Percentiles rank a stretch among this genome's conserved stretches.
Conservation (phyloP, 2,329 filamentous ascomycete genomes). For the Colletotrichum tofieldiae region DNA sequence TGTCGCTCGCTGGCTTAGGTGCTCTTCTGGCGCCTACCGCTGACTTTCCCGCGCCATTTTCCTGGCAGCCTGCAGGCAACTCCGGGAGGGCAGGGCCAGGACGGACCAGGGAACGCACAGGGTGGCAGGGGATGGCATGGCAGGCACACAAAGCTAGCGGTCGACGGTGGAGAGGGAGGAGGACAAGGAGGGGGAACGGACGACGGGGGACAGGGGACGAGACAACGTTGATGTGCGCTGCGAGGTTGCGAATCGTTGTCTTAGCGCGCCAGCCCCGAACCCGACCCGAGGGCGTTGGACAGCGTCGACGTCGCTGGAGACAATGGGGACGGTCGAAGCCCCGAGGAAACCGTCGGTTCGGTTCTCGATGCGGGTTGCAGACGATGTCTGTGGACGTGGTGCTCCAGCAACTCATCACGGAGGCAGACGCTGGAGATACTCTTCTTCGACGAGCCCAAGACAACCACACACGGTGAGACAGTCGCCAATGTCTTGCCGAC, state of each 20-base stretch:
- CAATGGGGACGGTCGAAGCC: slow-evolving; percentile 1
- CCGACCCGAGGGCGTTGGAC: slow-evolving; percentile 23
- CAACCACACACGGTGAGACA: background rate
- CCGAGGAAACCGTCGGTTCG: slow-evolving; percentile 19
- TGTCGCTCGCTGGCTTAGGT: slow-evolving; percentile 7
- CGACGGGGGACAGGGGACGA: slow-evolving; percentile 18
- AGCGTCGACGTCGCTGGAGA: background rate
- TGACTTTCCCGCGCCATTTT: slow-evolving; percentile 1
- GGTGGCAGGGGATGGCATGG: slow-evolving; percentile 28
- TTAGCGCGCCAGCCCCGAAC: slow-evolving; percentile 35
- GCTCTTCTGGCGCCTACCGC: background rate
- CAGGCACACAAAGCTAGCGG: slow-evolving; percentile 11
- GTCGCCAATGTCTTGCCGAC: background rate
- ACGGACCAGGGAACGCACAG: slow-evolving; percentile 8
- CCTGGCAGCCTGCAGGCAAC: slow-evolving; percentile 2
- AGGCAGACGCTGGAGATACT: background rate
- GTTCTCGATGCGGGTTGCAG: background rate
- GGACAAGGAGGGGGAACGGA: background rate
- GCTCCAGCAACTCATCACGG: background rate
- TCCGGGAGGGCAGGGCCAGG: background rate
- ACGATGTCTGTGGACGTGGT: background rate
- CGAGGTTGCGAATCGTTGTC: slow-evolving; percentile 20
- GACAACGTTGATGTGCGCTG: slow-evolving; percentile 12
- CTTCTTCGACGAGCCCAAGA: background rate
- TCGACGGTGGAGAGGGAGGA: slow-evolving; percentile 1